These are phyloP conservation scores for Phytophthora sp. DNA, from an alignment of 352 stramenopile genomes.

Conservation along the genomic window DNA sequence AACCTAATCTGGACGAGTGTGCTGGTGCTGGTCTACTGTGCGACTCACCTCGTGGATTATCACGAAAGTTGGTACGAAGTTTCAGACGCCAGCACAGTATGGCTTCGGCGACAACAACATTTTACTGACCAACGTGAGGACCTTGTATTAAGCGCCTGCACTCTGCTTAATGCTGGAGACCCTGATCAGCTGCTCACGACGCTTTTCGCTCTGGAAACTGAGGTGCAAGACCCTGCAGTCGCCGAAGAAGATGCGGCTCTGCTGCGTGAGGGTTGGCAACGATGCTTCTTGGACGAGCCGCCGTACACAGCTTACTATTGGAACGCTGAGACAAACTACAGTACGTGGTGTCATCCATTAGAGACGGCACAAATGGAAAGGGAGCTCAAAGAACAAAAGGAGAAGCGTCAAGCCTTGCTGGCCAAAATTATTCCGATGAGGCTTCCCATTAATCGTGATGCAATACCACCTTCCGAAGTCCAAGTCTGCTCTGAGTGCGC, in stretches of 20 bases:
- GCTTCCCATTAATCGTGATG: constrained; percentile 51
- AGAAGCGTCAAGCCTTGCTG: constrained; percentile 37
- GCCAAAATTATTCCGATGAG: constrained; percentile 46
- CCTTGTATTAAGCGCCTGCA: constrained; percentile 52
- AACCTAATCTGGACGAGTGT: constrained; percentile 64
- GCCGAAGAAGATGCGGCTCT: constrained; percentile 28
- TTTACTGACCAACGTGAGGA: constrained; percentile 59
- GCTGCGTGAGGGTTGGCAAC: constrained; percentile 57
- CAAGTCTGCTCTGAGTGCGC: constrained; percentile 26
- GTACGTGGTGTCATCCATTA: constrained; percentile 62
- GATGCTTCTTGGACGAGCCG: constrained; percentile 56
- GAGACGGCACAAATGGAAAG: constrained; percentile 49
- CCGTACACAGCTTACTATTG: constrained; percentile 73
- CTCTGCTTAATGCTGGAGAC: constrained; percentile 39
- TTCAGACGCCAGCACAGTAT: constrained; percentile 34
- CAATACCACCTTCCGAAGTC: neutral
- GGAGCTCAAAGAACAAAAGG: constrained; percentile 39
- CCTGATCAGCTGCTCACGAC: constrained; percentile 38
- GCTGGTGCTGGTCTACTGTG: constrained; percentile 51
- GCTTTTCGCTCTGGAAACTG: constrained; percentile 45
- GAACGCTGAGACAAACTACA: constrained; percentile 60
- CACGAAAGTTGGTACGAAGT: constrained; percentile 64
- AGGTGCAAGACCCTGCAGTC: constrained; percentile 21
- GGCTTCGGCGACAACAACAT: constrained; percentile 55
- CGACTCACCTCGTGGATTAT: constrained; percentile 44